Evolutionary conservation across 768 basidiomycete genomes (phyloP).

Genomic region (Lentinula sp.): DNA sequence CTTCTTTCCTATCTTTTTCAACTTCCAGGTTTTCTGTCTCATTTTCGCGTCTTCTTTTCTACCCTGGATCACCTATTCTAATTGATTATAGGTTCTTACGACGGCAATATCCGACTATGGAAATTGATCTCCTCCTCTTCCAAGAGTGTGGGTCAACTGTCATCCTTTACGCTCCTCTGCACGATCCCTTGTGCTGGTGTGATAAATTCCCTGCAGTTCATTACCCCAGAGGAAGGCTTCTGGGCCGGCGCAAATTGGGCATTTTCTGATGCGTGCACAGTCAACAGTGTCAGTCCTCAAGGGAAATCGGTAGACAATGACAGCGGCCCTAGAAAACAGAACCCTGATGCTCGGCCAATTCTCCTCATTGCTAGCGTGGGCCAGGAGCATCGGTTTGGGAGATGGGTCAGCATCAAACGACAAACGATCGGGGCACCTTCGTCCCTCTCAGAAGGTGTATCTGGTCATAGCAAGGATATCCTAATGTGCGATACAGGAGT

Average conservation of each 20-base stretch:
- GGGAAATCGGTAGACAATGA: background rate
- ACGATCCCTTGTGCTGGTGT: slow-evolving; percentile 68
- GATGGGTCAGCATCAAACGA: slow-evolving; percentile 47
- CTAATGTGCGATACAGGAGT: too few species aligned
- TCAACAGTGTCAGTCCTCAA: background rate
- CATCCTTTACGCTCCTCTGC: slow-evolving; percentile 66
- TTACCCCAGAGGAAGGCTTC: slow-evolving; percentile 47
- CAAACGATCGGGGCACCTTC: background rate
- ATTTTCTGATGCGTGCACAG: slow-evolving; percentile 7
- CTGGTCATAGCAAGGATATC: background rate
- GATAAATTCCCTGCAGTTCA: slow-evolving; percentile 85
- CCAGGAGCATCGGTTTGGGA: slow-evolving; percentile 84
- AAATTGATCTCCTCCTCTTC: slow-evolving; percentile 37
- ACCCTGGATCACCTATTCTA: background rate
- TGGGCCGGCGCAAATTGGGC: slow-evolving; percentile 33
- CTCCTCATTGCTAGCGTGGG: slow-evolving; percentile 77
- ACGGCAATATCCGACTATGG: slow-evolving; percentile 88
- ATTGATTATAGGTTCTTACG: slow-evolving; percentile 75
- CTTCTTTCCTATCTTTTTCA: background rate
- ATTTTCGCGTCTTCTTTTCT: background rate
- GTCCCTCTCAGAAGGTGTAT: background rate
- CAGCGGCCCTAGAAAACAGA: background rate
- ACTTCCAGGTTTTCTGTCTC: background rate
- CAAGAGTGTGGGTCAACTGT: slow-evolving; percentile 44
- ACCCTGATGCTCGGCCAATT: slow-evolving; percentile 22